These are phyloP conservation scores for Abelmoschus esculentus DNA, from an alignment of 345 rosid species.

Conservation along the genomic window DNA sequence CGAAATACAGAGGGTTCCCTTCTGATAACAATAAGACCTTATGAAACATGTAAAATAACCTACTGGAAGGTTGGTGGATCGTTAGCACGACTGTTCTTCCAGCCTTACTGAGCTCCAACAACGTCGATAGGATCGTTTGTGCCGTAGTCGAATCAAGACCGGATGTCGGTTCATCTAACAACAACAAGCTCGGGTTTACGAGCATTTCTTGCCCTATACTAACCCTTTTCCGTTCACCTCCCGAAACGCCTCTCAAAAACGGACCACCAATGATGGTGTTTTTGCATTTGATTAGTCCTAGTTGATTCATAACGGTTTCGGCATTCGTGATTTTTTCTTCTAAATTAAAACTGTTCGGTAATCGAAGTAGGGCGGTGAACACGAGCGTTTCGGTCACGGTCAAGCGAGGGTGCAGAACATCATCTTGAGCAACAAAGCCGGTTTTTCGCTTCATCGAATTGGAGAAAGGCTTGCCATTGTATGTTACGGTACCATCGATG, in stretches of 20 bases:
- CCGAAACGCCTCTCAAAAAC: conserved; percentile 41
- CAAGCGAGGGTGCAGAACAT: conserved; percentile 39
- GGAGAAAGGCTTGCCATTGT: conserved; percentile 37
- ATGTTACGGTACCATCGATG: conserved; percentile 28
- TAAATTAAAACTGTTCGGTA: conserved; percentile 25
- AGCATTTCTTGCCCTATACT: too few species aligned
- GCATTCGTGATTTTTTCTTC: conserved; percentile 32
- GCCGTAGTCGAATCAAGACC: conserved; percentile 57
- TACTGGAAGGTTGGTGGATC: conserved; percentile 52
- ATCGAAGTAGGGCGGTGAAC: conserved; percentile 43
- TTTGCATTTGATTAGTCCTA: conserved; percentile 37
- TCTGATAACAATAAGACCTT: conserved; percentile 21
- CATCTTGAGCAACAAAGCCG: conserved; percentile 48
- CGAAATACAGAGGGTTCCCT: conserved; percentile 43
- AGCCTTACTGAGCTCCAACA: conserved; percentile 35
- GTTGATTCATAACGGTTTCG: conserved; percentile 33
- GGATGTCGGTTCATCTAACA: conserved; percentile 18
- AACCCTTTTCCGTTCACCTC: conserved; percentile 29
- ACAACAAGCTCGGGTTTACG: too few species aligned
- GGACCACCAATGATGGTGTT: conserved; percentile 33
- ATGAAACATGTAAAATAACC: conserved; percentile 4
- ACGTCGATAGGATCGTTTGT: conserved; percentile 34
- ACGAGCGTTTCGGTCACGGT: conserved; percentile 41
- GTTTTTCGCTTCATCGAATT: conserved; percentile 29
- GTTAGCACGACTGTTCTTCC: conserved; percentile 47